Evolutionary conservation across 2,329 filamentous ascomycete genomes (phyloP), one percentile per base, ranked within the genome.

Genomic region (Sclerotiophoma versabilis): DNA sequence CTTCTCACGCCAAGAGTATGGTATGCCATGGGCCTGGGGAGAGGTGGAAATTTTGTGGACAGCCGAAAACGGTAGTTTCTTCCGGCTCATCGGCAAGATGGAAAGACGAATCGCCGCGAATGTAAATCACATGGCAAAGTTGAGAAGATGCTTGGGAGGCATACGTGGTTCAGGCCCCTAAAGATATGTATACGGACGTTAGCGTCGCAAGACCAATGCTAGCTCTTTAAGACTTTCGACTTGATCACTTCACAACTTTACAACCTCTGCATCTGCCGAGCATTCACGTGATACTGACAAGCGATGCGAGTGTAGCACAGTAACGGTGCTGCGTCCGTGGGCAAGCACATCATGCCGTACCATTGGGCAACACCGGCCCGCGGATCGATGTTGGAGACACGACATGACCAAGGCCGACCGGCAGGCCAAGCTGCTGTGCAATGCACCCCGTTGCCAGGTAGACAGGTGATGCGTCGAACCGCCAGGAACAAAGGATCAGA

Each of bases 291-390:
- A 22, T 44, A 0, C 15, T 34, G 23, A 19, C 15, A 11, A 37
- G 33, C 5, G 32, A 14, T 30, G 43, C n/a, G 17, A 36, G 22
- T 27, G 51, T 54, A 27, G 45, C 29, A 54, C 51, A 41, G 20
- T 22, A 55, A 44, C 56, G 49, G 54, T 45, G 55, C 51, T 56
- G 44, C 49, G 36, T 55, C 47, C 33, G 33, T 44, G 49, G 46
- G 56, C 42, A 49, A 23, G 43, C 26, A 44, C 52, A 48, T 52
- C 58, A 59, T 61, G 58, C 46, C 47, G 57, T 66, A 52, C 36
- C 41, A 61, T 63, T 58, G 52, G 56, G 50, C 52, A 43, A 49
- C 43, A 56, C 53, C 50, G 45, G 55, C 45, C 45, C 38, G 42
- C 52, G 50, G 60, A 47, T 57, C 39, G 41, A 36, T 49, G 34